A percentile compares a stretch with the other conserved stretches of the same genome.
These are phyloP conservation scores for Clathrospora elynae DNA, from an alignment of 2,329 filamentous ascomycete genomes.

Conservation along the genomic window DNA sequence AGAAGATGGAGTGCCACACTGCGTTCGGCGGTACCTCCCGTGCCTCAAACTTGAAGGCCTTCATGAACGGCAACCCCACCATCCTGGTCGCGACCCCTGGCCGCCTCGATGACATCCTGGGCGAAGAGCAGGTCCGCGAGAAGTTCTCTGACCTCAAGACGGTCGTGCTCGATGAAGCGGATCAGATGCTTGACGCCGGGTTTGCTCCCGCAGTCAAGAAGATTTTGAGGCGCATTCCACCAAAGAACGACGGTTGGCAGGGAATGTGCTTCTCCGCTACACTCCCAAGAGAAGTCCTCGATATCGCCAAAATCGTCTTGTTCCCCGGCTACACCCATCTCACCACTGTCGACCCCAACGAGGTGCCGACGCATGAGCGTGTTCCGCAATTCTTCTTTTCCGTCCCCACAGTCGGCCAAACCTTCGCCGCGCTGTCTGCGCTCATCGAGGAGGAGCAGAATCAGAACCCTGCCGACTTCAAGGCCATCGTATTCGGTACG, in stretches of 20 bases:
- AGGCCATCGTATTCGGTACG: constrained; percentile 55
- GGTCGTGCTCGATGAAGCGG: constrained; percentile 53
- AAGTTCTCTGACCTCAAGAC: constrained; percentile 53
- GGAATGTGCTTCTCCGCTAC: constrained; percentile 58
- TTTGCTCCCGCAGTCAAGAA: constrained; percentile 60
- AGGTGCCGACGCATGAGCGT: constrained; percentile 54
- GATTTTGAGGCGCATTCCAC: constrained; percentile 58
- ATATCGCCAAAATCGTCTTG: constrained; percentile 53
- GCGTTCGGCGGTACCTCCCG: constrained; percentile 51
- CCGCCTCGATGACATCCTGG: constrained; percentile 55
- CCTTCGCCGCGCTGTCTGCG: constrained; percentile 53
- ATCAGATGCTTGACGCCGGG: constrained; percentile 58
- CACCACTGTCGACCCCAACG: constrained; percentile 53
- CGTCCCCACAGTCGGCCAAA: constrained; percentile 51
- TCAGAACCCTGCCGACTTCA: constrained; percentile 49
- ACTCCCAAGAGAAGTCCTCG: constrained; percentile 52
- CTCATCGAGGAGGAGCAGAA: constrained; percentile 53
- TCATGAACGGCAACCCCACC: constrained; percentile 46
- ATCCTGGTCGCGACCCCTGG: constrained; percentile 57
- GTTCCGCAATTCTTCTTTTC: constrained; percentile 57
- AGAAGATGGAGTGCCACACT: constrained; percentile 52
- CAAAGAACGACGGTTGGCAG: constrained; percentile 56
- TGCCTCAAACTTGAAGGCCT: constrained; percentile 40
- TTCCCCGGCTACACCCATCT: constrained; percentile 51
- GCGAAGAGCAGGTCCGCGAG: constrained; percentile 51